Evolutionary conservation across 148 eudicot species (phyloP).

Genomic region (Fagopyrum tataricum): DNA sequence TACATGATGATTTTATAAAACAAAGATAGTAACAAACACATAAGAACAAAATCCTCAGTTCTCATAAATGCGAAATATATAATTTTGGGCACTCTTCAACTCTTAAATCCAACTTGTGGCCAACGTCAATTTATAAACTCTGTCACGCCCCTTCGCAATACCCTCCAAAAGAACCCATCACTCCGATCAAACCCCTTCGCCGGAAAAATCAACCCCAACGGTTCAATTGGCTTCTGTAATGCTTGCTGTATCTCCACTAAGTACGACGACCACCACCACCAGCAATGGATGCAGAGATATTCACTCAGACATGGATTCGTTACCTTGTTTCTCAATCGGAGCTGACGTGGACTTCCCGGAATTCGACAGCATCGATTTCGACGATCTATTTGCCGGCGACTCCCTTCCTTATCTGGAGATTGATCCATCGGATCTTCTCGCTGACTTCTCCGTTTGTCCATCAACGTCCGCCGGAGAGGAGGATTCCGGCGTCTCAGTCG

Average conservation of each 20-base stretch:
- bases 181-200: neutral
- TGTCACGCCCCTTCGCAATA: conserved; percentile 1
- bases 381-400: conserved; percentile 37
- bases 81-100: neutral
- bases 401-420: conserved; percentile 36
- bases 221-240: neutral
- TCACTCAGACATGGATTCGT: neutral
- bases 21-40: neutral
- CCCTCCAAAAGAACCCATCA: conserved; percentile 4
- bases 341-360: conserved; percentile 32
- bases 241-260: conserved; percentile 1
- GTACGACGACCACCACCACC: neutral
- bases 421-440: conserved; percentile 34
- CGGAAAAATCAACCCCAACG: neutral
- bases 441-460: conserved; percentile 24
- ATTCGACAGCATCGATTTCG: conserved; percentile 50
- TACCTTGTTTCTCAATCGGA: neutral
- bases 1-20: neutral
- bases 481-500: conserved; percentile 10
- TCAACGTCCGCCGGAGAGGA: conserved; percentile 16
- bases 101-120: conserved; percentile 4
- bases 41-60: neutral
- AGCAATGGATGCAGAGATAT: conserved; percentile 2
- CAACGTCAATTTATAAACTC: conserved; percentile 11
- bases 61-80: neutral